A percentile compares a stretch with the other conserved stretches of the same genome.
These are phyloP conservation scores for Pseudevernia furfuracea DNA, from an alignment of 495 filamentous ascomycete genomes.

Conservation along the genomic window DNA sequence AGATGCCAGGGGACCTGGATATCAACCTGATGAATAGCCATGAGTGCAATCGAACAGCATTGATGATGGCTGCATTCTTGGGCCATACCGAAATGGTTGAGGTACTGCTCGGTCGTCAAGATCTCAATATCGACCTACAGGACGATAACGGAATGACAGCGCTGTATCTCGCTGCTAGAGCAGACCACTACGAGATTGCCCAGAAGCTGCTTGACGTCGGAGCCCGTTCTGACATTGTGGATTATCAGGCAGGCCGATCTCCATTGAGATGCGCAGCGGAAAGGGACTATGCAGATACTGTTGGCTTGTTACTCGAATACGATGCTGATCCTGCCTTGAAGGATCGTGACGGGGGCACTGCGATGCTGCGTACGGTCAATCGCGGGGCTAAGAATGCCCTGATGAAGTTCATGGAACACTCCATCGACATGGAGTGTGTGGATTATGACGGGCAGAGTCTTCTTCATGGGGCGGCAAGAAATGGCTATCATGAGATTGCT, in stretches of 20 bases:
- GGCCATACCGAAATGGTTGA: constrained; percentile 12
- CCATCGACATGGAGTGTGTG: constrained; percentile 9
- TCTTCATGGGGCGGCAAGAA: constrained; percentile 22
- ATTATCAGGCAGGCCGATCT: constrained; percentile 9
- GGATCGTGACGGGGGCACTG: constrained; percentile 17
- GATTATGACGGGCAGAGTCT: constrained; percentile 23
- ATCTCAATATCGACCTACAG: constrained; percentile 12
- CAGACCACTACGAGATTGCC: constrained; percentile 10
- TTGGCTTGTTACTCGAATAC: constrained; percentile 9
- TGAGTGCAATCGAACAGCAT: constrained; percentile 15
- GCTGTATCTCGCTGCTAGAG: constrained; percentile 14
- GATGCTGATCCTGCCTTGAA: constrained; percentile 18
- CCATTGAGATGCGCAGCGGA: constrained; percentile 21
- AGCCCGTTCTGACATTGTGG: constrained; percentile 9
- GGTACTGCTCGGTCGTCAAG: constrained; percentile 14
- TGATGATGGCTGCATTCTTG: constrained; percentile 19
- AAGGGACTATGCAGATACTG: not conserved
- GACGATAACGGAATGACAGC: constrained; percentile 22
- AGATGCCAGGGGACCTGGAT: constrained; percentile 12
- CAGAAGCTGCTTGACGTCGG: constrained; percentile 9
- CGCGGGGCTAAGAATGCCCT: constrained; percentile 12
- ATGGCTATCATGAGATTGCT: constrained; percentile 17
- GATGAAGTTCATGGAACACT: constrained; percentile 10
- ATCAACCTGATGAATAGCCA: constrained; percentile 8
- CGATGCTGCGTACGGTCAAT: constrained; percentile 20